These are phyloP conservation scores for Candida tetrigidarum DNA, from an alignment of 1,139 yeast genomes.

Conservation along the genomic window DNA sequence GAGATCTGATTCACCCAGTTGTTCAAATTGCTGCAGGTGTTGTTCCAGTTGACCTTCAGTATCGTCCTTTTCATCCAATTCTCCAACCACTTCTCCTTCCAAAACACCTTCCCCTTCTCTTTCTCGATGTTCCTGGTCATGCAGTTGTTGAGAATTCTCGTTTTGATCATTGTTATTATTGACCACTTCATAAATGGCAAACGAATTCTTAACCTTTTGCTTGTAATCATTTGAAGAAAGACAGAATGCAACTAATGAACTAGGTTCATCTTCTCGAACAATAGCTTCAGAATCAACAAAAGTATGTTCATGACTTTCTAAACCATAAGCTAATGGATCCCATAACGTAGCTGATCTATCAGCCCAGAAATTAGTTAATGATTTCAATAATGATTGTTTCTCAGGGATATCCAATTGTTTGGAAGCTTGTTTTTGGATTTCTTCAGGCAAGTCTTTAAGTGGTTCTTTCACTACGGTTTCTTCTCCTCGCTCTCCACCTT, in stretches of 20 bases:
- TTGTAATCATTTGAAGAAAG: constrained; percentile 82
- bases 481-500: no score
- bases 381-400: constrained; percentile 75
- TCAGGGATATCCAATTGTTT: constrained; percentile 45
- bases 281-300: constrained; percentile 94
- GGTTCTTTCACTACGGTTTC: constrained; percentile 13
- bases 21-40: constrained; percentile 15
- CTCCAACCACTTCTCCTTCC: no score
- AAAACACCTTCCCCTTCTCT: no score
- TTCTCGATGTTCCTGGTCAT: no score
- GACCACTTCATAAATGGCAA: constrained; percentile 26
- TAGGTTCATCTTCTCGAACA: constrained; percentile 96
- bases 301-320: constrained; percentile 81
- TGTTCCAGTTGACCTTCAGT: no score
- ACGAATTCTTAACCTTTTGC: constrained; percentile 57
- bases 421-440: constrained; percentile 4
- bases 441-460: constrained; percentile 5
- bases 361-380: constrained; percentile 94
- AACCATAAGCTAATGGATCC: constrained; percentile 90
- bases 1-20: background rate
- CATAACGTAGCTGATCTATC: constrained; percentile 95
- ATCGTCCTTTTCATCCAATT: no score
- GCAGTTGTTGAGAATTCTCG: background rate
- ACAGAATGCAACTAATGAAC: constrained; percentile 92
- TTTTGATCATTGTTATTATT: constrained; percentile 10